phyloP scores from a whole-genome alignment of 2,329 filamentous ascomycete genomes.

The Colletotrichum theobromicola region DNA sequence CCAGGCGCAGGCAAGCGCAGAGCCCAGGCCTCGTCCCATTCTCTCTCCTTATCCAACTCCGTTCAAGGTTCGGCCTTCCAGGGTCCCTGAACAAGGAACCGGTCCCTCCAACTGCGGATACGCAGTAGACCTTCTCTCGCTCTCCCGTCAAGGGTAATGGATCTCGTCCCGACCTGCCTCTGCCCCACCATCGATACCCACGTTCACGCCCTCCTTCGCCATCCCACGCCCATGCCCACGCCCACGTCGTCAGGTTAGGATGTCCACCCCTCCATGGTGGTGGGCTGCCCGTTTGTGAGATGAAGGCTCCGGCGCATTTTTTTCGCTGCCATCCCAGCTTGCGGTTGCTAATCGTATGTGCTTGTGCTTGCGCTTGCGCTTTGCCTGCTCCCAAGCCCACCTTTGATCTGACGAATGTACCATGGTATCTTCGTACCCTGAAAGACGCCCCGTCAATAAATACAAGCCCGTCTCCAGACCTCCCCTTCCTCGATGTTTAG shows the following conservation, averaged over 20 bases:
- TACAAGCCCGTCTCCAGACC: constrained; percentile 20
- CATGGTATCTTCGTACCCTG: constrained; percentile 17
- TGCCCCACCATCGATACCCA: constrained; percentile 3
- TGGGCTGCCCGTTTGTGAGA: constrained; percentile 18
- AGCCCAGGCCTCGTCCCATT: constrained; percentile 1
- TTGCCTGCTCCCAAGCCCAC: constrained; percentile 1
- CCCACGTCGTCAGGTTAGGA: neutral
- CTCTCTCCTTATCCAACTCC: constrained; percentile 15
- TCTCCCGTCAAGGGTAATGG: neutral
- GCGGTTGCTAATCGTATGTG: neutral
- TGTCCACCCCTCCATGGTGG: neutral
- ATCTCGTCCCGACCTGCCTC: neutral
- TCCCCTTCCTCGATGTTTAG: constrained; percentile 3
- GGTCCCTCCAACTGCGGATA: neutral
- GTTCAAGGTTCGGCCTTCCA: constrained; percentile 5
- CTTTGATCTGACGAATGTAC: constrained; percentile 12
- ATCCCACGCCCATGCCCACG: neutral
- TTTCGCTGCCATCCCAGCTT: constrained; percentile 2
- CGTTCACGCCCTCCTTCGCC: neutral
- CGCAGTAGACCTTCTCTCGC: neutral
- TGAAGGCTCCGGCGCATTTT: constrained; percentile 11
- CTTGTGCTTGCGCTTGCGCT: constrained; percentile 8
- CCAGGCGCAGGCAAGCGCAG: neutral
- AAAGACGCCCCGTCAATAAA: constrained; percentile 13
- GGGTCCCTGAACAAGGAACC: constrained; percentile 21